These are phyloP conservation scores for Cladorrhinum sp. DNA, from an alignment of 2,329 filamentous ascomycete species.

Conservation along the genomic window DNA sequence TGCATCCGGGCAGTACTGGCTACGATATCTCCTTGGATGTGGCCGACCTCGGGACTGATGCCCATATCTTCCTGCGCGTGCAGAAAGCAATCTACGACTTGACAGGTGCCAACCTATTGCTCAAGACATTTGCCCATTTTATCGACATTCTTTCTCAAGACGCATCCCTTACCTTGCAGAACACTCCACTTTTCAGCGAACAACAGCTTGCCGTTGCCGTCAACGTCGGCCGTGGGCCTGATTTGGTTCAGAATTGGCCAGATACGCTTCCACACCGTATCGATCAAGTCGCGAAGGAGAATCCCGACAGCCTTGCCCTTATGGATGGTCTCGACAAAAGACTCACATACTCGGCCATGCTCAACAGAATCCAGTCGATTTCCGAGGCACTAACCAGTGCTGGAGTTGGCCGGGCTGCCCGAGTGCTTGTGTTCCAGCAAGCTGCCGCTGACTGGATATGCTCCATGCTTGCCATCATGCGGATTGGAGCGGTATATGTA, in stretches of 20 bases:
- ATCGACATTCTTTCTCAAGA: not conserved
- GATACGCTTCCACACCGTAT: conserved; percentile 7
- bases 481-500: conserved; percentile 38
- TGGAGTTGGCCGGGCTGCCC: conserved; percentile 22
- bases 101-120: not conserved
- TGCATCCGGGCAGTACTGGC: conserved; percentile 20
- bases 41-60: not conserved
- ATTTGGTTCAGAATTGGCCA: conserved; percentile 4
- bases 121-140: not conserved
- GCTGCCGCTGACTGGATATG: conserved; percentile 35
- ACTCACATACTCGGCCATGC: conserved; percentile 7
- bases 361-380: conserved; percentile 1
- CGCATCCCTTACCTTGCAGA: not conserved
- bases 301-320: conserved; percentile 5
- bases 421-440: conserved; percentile 38
- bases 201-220: not conserved
- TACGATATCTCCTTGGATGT: conserved; percentile 37
- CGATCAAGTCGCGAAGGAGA: conserved; percentile 1
- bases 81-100: not conserved
- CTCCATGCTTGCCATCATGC: conserved; percentile 41
- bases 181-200: not conserved
- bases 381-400: not conserved
- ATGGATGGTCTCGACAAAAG: conserved; percentile 6
- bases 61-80: not conserved
- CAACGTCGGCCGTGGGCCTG: conserved; percentile 17